Base-by-base conservation (phyloP, 495 filamentous ascomycete species). In the Talaromyces liani region DNA sequence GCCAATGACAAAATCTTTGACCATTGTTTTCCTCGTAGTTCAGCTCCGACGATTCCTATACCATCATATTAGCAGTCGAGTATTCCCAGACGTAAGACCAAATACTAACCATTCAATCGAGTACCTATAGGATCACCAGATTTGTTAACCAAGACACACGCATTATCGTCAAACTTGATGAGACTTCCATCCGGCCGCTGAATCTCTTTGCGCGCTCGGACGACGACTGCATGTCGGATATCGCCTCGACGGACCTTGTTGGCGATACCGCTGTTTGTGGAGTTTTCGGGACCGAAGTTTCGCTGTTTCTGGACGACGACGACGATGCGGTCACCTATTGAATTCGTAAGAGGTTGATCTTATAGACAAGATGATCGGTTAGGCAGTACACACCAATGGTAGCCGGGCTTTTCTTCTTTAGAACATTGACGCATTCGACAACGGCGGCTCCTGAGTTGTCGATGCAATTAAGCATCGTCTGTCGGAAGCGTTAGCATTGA, bases 391-490 rank as follows among this genome's bases (percentile, higher is more conserved):
- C 83, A 98, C 95, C 95, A 72, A 99, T 91, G 62, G 87, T 91
- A 56, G 94, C 95, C 65, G 88, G 82, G 63, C 88, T 81, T 79
- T 97, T 96, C 84, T 93, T 93, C 72, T 89, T 90, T 67, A 98
- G 76, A 55, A 98, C 90, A 72, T 91, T 87, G 71, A 90, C 89
- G 79, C 95, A 99, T 78, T 99, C 95, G 79, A 98, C 95, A 67
- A 99, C 78, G 64, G 95, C 93, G 69, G 95, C 95, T 72, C 95
- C 95, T 58, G 95, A 97, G 83, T 99, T 99, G 88, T 99, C 95
- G 86, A 99, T 97, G 87, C 95, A 98, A 75, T 92, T 97, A 65
- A 98, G 83, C 88, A 99, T 90, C 77, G 93, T 91, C 95, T 99
- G 73, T 64, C n/a, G 16, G 8, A 1, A 10, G 16, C 45, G 18